Evolutionary conservation across 2,329 filamentous ascomycete species (phyloP), one percentile per base, ranked within the genome.

Genomic region (Aureobasidium melanogenum): DNA sequence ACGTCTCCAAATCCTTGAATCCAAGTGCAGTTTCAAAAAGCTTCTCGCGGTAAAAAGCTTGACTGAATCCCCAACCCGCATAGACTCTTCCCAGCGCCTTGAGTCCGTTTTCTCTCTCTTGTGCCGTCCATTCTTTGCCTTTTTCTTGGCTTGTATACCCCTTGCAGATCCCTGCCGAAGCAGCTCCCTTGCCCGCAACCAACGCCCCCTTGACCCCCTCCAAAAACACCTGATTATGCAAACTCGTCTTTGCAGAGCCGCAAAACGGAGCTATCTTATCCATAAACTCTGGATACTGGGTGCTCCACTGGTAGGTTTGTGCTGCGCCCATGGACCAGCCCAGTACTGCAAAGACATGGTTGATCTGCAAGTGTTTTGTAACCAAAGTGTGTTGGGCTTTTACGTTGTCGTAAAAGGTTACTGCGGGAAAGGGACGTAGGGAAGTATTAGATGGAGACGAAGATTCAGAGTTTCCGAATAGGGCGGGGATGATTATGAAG

Each of bases 51-150:
- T 93, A 93, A 68, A 92, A 93, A 0, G 87, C 81, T 68, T 92
- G 88, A 56, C 84, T 88, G 67, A 93, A 88, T 0, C 89, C 89
- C 88, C 83, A 94, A 0, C 88, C 89, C 1, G 89, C 88, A 72
- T 94, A 94, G 0, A 85, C 88, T 6, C 71, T 64, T 1, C 69
- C 88, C 61, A 93, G 82, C 0, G 89, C 88, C 68, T 87, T 91
- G 43, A n/a, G n/a, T n/a, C n/a, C n/a, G n/a, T n/a, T n/a, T n/a
- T n/a, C n/a, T n/a, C n/a, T n/a, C n/a, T n/a, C n/a, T n/a, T n/a
- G n/a, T n/a, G n/a, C n/a, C n/a, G n/a, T n/a, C 80, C 85, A 87
- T 9, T 69, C 69, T 70, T 7, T 57, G 52, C n/a, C 64, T 62
- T 64, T 70, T 67, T 14, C 76, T 71, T 64, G 77, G 71, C 63